These are phyloP conservation scores for Leishmania arabica DNA, from an alignment of 208 protist genomes.

Conservation along the genomic window DNA sequence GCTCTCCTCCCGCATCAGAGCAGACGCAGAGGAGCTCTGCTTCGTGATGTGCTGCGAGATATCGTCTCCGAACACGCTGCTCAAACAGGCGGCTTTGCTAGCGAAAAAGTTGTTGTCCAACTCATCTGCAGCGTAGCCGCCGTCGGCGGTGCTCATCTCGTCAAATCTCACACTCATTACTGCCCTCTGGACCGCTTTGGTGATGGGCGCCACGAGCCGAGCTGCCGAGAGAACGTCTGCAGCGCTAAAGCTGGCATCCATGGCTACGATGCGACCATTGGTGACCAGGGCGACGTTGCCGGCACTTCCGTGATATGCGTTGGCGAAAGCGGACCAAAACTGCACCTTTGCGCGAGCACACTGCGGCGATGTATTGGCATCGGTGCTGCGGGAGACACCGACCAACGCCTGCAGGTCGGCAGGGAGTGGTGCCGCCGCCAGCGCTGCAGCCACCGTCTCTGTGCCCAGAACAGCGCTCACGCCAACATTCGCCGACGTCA, in stretches of 20 bases:
- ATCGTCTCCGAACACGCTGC: slow-evolving; percentile 20
- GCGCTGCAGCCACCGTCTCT: slow-evolving; percentile 10
- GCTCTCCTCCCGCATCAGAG: slow-evolving; percentile 11
- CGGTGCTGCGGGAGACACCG: background rate
- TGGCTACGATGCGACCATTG: slow-evolving; percentile 54
- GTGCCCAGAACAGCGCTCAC: background rate
- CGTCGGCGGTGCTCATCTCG: slow-evolving; percentile 23
- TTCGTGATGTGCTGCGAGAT: background rate
- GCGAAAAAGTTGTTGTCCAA: slow-evolving; percentile 46
- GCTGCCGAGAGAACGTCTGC: slow-evolving; percentile 40
- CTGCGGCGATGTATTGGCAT: background rate
- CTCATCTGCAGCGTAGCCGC: slow-evolving; percentile 29
- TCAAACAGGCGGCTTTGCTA: slow-evolving; percentile 42
- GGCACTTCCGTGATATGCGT: background rate
- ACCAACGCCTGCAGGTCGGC: slow-evolving; percentile 10
- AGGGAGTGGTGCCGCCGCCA: slow-evolving; percentile 10
- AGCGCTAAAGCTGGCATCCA: slow-evolving; percentile 38
- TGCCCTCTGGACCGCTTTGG: slow-evolving; percentile 18
- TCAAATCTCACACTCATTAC: slow-evolving; percentile 45
- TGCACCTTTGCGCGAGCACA: background rate
- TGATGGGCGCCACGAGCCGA: slow-evolving; percentile 22
- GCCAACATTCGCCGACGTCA: background rate
- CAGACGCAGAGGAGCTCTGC: background rate
- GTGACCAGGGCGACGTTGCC: slow-evolving; percentile 22
- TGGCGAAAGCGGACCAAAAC: slow-evolving; percentile 7